Conservation (phyloP, 2,329 filamentous ascomycete genomes). For the Dactylellina parvicollis region DNA sequence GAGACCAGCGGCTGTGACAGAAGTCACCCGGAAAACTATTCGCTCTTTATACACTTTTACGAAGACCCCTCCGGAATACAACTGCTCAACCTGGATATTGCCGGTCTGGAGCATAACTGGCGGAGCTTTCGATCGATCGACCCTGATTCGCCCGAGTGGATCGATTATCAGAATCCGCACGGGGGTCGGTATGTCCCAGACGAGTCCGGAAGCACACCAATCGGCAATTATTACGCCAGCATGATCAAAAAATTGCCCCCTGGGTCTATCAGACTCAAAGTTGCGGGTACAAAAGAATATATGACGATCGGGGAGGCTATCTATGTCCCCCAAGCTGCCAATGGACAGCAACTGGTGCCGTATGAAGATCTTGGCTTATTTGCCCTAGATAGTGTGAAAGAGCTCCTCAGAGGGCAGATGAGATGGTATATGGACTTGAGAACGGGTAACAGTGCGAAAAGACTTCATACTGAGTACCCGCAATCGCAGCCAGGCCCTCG, state of each 20-base stretch:
- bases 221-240: conserved; percentile 13
- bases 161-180: neutral
- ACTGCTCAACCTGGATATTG: conserved; percentile 21
- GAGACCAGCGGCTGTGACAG: conserved; percentile 8
- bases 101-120: conserved; percentile 35
- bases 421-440: neutral
- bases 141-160: conserved; percentile 19
- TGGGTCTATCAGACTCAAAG: conserved; percentile 14
- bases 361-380: neutral
- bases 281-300: conserved; percentile 21
- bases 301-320: conserved; percentile 22
- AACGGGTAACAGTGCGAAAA: neutral
- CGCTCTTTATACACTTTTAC: conserved; percentile 30
- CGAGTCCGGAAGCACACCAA: neutral
- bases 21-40: conserved; percentile 9
- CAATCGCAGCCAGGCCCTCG: no score
- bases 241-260: conserved; percentile 22
- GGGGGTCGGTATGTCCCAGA: conserved; percentile 8
- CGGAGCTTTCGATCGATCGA: conserved; percentile 21
- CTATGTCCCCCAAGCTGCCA: neutral
- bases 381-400: neutral
- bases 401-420: neutral
- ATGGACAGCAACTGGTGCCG: neutral
- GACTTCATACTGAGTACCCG: no score
- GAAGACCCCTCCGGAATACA: conserved; percentile 22